A percentile compares a stretch with the other conserved stretches of the same genome.
phyloP scores from a whole-genome alignment of 768 basidiomycete genomes.

The Cantharellus anzutake region DNA sequence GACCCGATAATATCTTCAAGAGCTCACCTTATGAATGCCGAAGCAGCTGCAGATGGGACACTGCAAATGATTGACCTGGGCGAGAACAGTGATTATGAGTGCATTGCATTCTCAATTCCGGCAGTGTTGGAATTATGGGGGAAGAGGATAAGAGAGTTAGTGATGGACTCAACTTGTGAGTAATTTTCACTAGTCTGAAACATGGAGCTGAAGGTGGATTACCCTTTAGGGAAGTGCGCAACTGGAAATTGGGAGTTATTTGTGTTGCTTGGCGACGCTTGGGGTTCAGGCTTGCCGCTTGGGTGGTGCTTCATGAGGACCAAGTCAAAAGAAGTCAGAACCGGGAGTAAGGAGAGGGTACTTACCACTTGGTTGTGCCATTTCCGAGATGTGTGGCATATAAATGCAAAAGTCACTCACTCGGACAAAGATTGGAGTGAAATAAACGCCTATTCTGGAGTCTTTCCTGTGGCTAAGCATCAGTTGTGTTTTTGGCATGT shows the following conservation, averaged over 20 bases:
- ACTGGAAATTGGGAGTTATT: conserved; percentile 10
- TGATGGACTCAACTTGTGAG: conserved; percentile 18
- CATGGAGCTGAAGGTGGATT: conserved; percentile 19
- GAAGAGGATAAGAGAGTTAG: conserved; percentile 13
- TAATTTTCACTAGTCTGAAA: neutral
- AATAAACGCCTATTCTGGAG: conserved; percentile 15
- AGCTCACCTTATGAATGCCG: neutral
- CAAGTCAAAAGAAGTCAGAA: neutral
- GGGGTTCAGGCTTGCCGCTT: conserved; percentile 19
- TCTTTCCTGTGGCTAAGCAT: conserved; percentile 18
- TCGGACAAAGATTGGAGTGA: conserved; percentile 20
- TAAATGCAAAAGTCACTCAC: conserved; percentile 13
- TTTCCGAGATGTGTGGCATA: conserved; percentile 12
- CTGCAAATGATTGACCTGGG: neutral
- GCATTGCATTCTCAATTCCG: conserved; percentile 15
- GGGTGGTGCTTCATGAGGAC: conserved; percentile 14
- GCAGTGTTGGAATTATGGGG: conserved; percentile 12
- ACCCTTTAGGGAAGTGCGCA: conserved; percentile 13
- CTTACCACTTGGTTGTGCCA: conserved; percentile 14
- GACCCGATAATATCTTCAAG: conserved; percentile 17
- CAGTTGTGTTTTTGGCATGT: conserved; percentile 24
- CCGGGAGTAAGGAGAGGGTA: neutral
- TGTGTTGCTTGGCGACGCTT: conserved; percentile 17
- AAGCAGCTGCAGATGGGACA: neutral
- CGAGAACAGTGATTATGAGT: neutral